A percentile compares a stretch with the other conserved stretches of the same genome.
Evolutionary conservation across 306 rosid species (phyloP).

Genomic region (Rosa persica): DNA sequence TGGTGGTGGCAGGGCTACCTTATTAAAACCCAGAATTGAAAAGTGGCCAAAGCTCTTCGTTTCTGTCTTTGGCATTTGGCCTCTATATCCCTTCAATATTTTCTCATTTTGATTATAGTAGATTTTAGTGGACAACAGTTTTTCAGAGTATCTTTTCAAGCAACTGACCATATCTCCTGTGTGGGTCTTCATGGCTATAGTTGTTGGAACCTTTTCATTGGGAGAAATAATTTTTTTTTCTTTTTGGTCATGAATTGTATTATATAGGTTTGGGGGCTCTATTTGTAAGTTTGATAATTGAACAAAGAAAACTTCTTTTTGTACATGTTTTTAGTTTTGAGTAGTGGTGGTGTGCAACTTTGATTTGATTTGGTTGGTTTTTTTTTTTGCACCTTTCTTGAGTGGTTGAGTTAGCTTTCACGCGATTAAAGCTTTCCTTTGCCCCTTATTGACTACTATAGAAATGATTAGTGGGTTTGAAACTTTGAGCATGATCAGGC

Average conservation of each 20-base stretch:
- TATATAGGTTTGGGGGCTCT: constrained; percentile 17
- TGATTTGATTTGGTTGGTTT: not conserved
- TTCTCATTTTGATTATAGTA: constrained; percentile 6
- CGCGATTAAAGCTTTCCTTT: constrained; percentile 2
- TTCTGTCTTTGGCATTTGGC: constrained; percentile 22
- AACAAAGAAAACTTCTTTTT: constrained; percentile 8
- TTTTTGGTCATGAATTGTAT: constrained; percentile 4
- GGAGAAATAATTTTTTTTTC: not conserved
- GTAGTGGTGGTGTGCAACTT: constrained; percentile 10
- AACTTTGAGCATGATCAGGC: not conserved
- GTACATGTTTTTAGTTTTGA: constrained; percentile 18
- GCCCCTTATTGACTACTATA: constrained; percentile 18
- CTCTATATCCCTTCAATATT: not conserved
- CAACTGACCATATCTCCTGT: constrained; percentile 28
- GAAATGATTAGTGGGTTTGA: constrained; percentile 18
- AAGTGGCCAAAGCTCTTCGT: constrained; percentile 30
- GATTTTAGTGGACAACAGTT: constrained; percentile 27
- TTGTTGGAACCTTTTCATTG: constrained; percentile 16
- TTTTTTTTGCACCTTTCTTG: not conserved
- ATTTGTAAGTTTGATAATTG: constrained; percentile 11
- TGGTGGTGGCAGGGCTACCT: constrained; percentile 39
- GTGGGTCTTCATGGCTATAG: constrained; percentile 17
- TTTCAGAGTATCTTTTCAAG: constrained; percentile 18
- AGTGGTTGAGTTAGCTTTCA: constrained; percentile 2
- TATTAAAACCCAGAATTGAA: constrained; percentile 29